Evolutionary conservation across 2,329 filamentous ascomycete species (phyloP), one percentile per base, ranked within the genome.

Genomic region (Colletotrichum sp.): DNA sequence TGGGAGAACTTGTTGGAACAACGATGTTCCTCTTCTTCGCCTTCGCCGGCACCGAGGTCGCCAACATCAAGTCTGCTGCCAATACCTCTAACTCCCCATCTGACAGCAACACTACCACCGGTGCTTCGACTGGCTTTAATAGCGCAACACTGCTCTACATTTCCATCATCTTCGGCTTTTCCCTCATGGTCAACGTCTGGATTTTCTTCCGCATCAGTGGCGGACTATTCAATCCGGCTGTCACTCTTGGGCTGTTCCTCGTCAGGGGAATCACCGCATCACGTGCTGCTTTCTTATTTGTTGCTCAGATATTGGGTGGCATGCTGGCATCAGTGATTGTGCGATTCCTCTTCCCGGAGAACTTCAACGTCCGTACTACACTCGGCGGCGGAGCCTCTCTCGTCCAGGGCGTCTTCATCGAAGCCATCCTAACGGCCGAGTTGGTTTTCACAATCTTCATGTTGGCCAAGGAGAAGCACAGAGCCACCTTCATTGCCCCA

Each of bases 161-260:
- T 52, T 84, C 85, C 6, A 77, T 87, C 59, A 82, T 80, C 69
- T 88, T 88, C 68, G 86, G 85, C 15, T 85, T 88, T 76, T 85
- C 84, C 24, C 83, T 89, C 67, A 84, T 86, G 68, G 86, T 88
- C 70, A 88, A 88, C 68, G 87, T 86, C 15, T 89, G 87, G 87
- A 80, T 87, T 44, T 89, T 88, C 79, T 89, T 86, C 79, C 84
- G 87, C 59, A 85, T 89, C 44, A 87, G 84, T 48, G 83, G 83
- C 62, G 83, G 83, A 26, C 79, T 85, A 6, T 85, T 85, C 76
- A 85, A 85, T 76, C 83, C 83, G 6, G 83, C 83, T 12, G 83
- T 85, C 24, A 91, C 90, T 0, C 82, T 92, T 2, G 90, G 87
- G 4, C 88, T 92, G 72, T 84, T 87, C 26, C 83, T 92, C 22